Conservation (phyloP, 1,284 basidiomycete species). For the Coniferiporia weirii region DNA sequence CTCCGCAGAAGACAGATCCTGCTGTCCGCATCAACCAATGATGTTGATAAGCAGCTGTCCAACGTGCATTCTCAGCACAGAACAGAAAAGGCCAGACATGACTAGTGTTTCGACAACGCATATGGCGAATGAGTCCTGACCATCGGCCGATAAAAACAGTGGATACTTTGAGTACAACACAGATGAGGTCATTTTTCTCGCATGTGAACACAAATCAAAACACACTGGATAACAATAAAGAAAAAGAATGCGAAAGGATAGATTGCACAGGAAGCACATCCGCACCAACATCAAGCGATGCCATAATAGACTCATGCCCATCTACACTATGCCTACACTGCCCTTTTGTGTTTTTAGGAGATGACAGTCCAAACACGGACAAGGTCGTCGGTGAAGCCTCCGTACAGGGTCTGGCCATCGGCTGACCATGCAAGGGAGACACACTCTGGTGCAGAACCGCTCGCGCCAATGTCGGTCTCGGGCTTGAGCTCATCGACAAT, state of each 20-base stretch:
- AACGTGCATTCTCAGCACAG: too few relatives aligned
- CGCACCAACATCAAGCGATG: conserved; percentile 1
- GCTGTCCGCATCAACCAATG: too few relatives aligned
- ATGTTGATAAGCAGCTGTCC: too few relatives aligned
- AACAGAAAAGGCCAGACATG: too few relatives aligned
- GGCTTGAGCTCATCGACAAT: conserved; percentile 99
- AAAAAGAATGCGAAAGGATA: neutral
- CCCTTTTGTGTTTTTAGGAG: conserved; percentile 38
- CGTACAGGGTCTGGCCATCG: conserved; percentile 96
- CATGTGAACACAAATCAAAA: neutral
- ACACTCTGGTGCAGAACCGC: conserved; percentile 88
- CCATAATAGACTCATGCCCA: conserved; percentile 9
- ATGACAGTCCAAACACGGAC: conserved; percentile 91
- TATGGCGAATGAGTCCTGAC: too few relatives aligned
- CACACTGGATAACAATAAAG: neutral
- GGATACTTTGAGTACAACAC: neutral
- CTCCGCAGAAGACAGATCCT: too few relatives aligned
- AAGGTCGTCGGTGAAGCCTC: conserved; percentile 89
- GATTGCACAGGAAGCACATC: conserved; percentile 2
- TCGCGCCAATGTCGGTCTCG: conserved; percentile 73
- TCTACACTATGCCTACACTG: conserved; percentile 7
- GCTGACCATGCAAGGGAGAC: conserved; percentile 98
- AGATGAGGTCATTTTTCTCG: neutral
- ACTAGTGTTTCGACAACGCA: too few relatives aligned
- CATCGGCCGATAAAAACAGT: neutral